Base-by-base conservation (phyloP, 306 rosid species). In the Hippophae gyantsensis region DNA sequence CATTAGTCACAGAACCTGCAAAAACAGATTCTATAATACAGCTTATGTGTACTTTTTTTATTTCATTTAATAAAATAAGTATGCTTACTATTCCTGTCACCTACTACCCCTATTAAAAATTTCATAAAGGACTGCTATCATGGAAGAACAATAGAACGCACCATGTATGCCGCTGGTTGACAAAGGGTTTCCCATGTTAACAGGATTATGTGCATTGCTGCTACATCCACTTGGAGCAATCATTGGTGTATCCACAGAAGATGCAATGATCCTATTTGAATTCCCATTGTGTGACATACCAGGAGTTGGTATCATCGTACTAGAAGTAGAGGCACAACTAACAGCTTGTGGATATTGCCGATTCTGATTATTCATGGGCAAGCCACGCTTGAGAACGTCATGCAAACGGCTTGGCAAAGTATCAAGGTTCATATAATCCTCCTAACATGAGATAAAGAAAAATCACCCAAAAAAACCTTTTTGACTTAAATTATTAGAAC, bases 261-360 rank as follows among this genome's bases (percentile, higher is more conserved):
- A 78, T 10, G 88, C 48, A 64, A 70, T 84, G 52, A 63, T 71
- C 83, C 81, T 73, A 69, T 66, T 88, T 61, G 99, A 78, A 82
- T 82, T 86, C 69, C 86, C 79, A 71, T 72, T 65, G 62, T 84
- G 87, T 11, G 85, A 69, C 85, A 92, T 85, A 51, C 99, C 97
- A 46, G 99, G 96, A 6, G 99, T 92, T 18, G 99, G 95, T 78
- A 88, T 92, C 99, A 92, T 92, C 48, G 87, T 83, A 63, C 90
- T 76, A 49, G 78, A 43, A 18, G 89, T 73, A 60, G 96, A 78
- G 27, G 81, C 60, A 55, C 89, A 78, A 81, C 72, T 77, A 56
- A 78, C 85, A 69, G 64, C 78, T 71, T 74, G 96, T 32, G 77
- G 70, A 68, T 80, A 79, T 54, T 83, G 98, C 65, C 80, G 90